phyloP scores from a whole-genome alignment of 805 yeast genomes.

The Candida patagonica region DNA sequence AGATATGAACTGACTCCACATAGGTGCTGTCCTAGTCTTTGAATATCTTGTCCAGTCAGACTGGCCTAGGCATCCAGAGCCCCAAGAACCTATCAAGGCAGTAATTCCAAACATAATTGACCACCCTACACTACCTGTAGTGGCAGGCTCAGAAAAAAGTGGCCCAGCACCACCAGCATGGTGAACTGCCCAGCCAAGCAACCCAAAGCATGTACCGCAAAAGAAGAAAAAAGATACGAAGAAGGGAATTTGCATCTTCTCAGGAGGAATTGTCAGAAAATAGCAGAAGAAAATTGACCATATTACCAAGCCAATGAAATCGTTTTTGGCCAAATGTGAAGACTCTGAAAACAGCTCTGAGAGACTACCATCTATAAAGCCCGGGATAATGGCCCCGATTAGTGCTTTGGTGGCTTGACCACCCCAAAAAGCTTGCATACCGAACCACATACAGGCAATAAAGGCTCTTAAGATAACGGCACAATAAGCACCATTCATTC shows the following conservation, averaged over 20 bases:
- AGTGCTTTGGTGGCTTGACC: conserved; percentile 32
- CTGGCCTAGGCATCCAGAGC: conserved; percentile 34
- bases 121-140: conserved; percentile 29
- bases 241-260: conserved; percentile 28
- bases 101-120: conserved; percentile 33
- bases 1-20: conserved; percentile 33
- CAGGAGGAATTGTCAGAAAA: conserved; percentile 16
- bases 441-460: conserved; percentile 39
- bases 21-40: conserved; percentile 29
- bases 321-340: conserved; percentile 30
- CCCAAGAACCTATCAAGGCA: conserved; percentile 32
- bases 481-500: conserved; percentile 36
- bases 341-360: conserved; percentile 15
- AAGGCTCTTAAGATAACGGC: conserved; percentile 38
- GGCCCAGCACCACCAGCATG: conserved; percentile 17
- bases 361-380: conserved; percentile 23
- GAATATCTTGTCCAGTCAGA: conserved; percentile 37
- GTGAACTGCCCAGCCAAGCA: conserved; percentile 22
- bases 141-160: conserved; percentile 13
- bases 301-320: conserved; percentile 35
- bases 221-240: conserved; percentile 32
- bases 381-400: conserved; percentile 24
- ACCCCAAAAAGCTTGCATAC: conserved; percentile 39
- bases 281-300: conserved; percentile 22
- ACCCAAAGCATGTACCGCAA: conserved; percentile 25